A percentile compares a stretch with the other conserved stretches of the same genome.
Evolutionary conservation across 192 early-diverging fungal genomes (phyloP).

Genomic region (Haplosporangium gracile): DNA sequence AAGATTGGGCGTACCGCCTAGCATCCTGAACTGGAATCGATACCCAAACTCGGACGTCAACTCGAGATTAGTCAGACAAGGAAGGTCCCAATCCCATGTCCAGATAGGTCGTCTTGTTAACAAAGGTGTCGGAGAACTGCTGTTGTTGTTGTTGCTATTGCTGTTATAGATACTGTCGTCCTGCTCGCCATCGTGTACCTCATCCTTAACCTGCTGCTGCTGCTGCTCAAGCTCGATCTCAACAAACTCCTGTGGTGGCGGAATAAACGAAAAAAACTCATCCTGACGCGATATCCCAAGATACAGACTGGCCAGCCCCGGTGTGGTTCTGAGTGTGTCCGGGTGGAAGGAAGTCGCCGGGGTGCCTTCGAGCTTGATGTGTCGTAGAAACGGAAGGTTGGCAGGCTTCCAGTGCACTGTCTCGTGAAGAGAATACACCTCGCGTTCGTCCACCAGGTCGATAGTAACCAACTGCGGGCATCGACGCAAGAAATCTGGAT

Average conservation of each 20-base stretch:
- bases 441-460: not conserved
- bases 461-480: not conserved
- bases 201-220: no score
- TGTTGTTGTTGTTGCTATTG: no score
- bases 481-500: not conserved
- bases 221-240: not conserved
- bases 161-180: not conserved
- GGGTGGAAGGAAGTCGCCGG: constrained; percentile 10
- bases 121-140: not conserved
- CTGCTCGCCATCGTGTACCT: not conserved
- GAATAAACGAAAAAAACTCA: not conserved
- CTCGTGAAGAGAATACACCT: not conserved
- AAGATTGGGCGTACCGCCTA: not conserved
- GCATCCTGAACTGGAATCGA: constrained; percentile 27
- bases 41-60: constrained; percentile 16
- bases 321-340: not conserved
- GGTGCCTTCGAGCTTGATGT: not conserved
- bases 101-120: not conserved
- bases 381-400: not conserved
- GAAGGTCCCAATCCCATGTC: constrained; percentile 36
- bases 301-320: not conserved
- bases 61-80: not conserved
- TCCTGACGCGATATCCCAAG: not conserved
- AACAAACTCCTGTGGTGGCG: not conserved
- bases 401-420: not conserved